Evolutionary conservation across 2,329 filamentous ascomycete genomes (phyloP).

Genomic region (Fusarium sp.): DNA sequence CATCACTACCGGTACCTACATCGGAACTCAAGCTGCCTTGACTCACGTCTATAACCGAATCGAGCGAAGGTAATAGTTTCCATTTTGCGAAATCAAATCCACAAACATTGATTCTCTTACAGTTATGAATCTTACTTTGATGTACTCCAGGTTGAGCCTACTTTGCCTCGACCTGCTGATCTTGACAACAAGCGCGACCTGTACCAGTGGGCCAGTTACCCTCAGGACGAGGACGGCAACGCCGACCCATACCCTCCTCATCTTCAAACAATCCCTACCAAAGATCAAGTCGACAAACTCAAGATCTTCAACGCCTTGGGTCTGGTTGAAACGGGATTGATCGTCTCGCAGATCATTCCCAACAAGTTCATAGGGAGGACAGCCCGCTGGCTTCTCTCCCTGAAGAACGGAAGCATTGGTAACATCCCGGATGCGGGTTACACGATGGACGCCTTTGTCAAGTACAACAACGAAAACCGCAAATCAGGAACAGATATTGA

Average conservation of each 20-base stretch:
- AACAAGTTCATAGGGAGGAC: neutral
- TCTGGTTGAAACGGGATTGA: neutral
- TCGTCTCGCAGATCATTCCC: neutral
- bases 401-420: neutral
- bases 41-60: neutral
- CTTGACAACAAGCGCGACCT: neutral
- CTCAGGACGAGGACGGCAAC: neutral
- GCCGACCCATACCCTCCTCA: neutral
- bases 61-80: neutral
- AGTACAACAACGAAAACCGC: neutral
- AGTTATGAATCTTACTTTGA: neutral
- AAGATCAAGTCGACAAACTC: neutral
- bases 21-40: neutral
- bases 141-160: neutral
- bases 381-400: neutral
- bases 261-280: neutral
- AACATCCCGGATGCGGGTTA: neutral
- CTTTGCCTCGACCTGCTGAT: neutral
- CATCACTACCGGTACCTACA: neutral
- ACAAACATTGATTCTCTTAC: neutral
- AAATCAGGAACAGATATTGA: neutral
- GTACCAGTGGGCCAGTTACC: neutral
- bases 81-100: rapidly evolving
- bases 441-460: neutral
- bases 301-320: neutral